phyloP scores from a whole-genome alignment of 1,284 basidiomycete genomes.

The Cryptococcus sp. region DNA sequence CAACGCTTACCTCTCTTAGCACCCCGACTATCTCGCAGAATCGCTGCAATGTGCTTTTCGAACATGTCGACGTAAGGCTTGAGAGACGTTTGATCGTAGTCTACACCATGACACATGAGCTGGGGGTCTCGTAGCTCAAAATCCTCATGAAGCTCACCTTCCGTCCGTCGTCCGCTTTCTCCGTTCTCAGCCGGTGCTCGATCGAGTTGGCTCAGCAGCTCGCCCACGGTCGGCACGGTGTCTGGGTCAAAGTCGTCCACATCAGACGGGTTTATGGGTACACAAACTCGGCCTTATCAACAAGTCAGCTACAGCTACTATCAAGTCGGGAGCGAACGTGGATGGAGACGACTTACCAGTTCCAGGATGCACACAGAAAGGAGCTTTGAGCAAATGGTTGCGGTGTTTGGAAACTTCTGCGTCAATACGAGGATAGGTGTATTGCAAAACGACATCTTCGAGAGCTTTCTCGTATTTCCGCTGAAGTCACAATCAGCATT shows the following conservation, averaged over 20 bases:
- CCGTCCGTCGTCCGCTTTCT: slow-evolving; percentile 31
- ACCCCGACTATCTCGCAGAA: slow-evolving; percentile 52
- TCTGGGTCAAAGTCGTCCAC: slow-evolving; percentile 87
- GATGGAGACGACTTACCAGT: slow-evolving; percentile 58
- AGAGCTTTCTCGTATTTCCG: slow-evolving; percentile 55
- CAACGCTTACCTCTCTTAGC: slow-evolving; percentile 28
- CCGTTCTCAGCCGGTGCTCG: slow-evolving; percentile 54
- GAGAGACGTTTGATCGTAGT: slow-evolving; percentile 61
- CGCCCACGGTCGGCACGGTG: slow-evolving; percentile 78
- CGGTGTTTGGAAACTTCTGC: slow-evolving; percentile 96
- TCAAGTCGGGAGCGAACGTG: not conserved
- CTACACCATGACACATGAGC: slow-evolving; percentile 45
- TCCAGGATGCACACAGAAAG: slow-evolving; percentile 95
- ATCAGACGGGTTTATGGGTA: slow-evolving; percentile 77
- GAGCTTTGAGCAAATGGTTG: slow-evolving; percentile 96
- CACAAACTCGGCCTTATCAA: slow-evolving; percentile 76
- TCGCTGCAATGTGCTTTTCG: slow-evolving; percentile 65
- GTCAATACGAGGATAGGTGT: slow-evolving; percentile 95
- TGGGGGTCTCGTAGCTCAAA: slow-evolving; percentile 49
- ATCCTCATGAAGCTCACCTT: slow-evolving; percentile 21
- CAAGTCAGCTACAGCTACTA: slow-evolving; percentile 1
- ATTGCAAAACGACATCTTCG: slow-evolving; percentile 89
- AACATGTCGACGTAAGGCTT: slow-evolving; percentile 89
- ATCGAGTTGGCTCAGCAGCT: slow-evolving; percentile 75
- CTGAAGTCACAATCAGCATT: slow-evolving; percentile 14